Percentiles rank a stretch among this genome's conserved stretches.
Conservation (phyloP, 2,329 filamentous ascomycete species). For the Ceratocystis papillata region DNA sequence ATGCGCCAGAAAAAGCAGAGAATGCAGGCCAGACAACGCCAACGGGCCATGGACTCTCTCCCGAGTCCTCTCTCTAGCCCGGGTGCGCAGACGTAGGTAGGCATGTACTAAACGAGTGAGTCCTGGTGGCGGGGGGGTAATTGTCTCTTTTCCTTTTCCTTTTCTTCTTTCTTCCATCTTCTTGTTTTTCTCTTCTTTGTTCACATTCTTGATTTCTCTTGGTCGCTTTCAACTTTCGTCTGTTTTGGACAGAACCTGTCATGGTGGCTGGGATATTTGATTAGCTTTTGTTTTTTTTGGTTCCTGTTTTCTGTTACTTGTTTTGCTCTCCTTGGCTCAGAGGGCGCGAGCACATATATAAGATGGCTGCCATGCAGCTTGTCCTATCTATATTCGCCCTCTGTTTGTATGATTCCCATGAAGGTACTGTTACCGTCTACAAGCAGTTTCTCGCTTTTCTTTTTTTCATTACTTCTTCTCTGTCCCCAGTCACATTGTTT, state of each 20-base stretch:
- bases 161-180: background rate
- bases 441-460: slow-evolving; percentile 8
- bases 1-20: slow-evolving; percentile 22
- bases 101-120: too few species aligned
- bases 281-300: background rate
- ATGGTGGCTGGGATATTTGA: slow-evolving; percentile 2
- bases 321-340: background rate
- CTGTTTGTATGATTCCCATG: background rate
- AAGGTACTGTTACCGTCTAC: slow-evolving; percentile 1
- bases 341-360: background rate
- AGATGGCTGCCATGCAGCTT: background rate
- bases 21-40: slow-evolving; percentile 8
- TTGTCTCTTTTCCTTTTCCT: background rate
- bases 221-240: background rate
- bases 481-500: slow-evolving; percentile 14
- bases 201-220: background rate
- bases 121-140: background rate
- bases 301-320: slow-evolving; percentile 8
- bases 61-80: slow-evolving; percentile 19
- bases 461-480: background rate
- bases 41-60: slow-evolving; percentile 18
- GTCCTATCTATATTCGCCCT: background rate
- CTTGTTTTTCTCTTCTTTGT: background rate
- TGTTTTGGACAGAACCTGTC: slow-evolving; percentile 2
- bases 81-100: background rate